Evolutionary conservation across 495 filamentous ascomycete genomes (phyloP), one percentile per base, ranked within the genome.

Genomic region (Cercophora sp.): DNA sequence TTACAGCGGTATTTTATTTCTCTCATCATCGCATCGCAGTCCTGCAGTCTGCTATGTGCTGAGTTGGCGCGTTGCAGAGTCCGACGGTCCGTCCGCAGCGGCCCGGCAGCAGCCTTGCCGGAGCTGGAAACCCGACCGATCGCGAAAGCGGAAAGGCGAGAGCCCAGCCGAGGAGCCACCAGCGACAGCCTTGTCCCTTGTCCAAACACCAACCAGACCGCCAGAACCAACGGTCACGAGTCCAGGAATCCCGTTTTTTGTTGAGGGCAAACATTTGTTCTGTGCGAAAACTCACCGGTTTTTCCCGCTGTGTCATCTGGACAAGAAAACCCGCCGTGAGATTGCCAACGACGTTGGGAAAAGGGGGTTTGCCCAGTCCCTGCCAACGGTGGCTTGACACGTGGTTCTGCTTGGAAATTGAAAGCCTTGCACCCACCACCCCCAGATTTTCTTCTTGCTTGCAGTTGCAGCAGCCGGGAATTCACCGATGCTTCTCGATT

Each of bases 361-460:
- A 48, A 48, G 43, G 29, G 31, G 27, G 31, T n/a, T 36, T 41
- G 34, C 24, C 40, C n/a, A 52, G 9, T 23, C 35, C 23, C 26
- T 66, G 13, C 61, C 64, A 67, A 65, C 64, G 45, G 55, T 45
- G 43, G 57, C 29, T 37, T 63, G 64, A 67, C 64, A 67, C 64
- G 64, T 67, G 64, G 64, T 62, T 20, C 26, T 27, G 59, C 43
- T 37, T 41, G 50, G 55, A 37, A 57, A 54, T 24, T 23, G 15
- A 34, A 19, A 19, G 11, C 18, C 22, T 18, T 11, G 49, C 13
- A n/a, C n/a, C n/a, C n/a, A n/a, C n/a, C n/a, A n/a, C 47, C 24
- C n/a, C 40, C 35, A 25, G 48, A 27, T 48, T 40, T 16, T 35
- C 51, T 18, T 37, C 19, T 16, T 11, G 18, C 27, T 5, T 37